phyloP scores from a whole-genome alignment of 805 yeast genomes.

The Saccharomycopsis fibuligera region DNA sequence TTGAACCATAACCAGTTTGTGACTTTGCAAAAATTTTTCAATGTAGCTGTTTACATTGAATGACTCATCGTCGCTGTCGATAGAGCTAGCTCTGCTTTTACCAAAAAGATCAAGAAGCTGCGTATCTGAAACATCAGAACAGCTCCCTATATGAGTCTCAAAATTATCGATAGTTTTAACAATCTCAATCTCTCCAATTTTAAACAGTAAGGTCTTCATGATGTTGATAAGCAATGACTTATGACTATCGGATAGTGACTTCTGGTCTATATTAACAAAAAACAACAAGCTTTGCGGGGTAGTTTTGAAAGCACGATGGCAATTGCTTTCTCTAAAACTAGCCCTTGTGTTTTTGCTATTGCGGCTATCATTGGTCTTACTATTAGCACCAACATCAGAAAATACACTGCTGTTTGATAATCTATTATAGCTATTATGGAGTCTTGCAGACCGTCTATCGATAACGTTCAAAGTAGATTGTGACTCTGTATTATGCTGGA shows the following conservation, averaged over 20 bases:
- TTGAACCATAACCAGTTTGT: not conserved
- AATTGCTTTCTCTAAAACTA: no score
- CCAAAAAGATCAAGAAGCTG: no score
- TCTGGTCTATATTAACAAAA: constrained; percentile 4
- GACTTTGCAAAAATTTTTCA: not conserved
- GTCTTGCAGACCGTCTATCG: constrained; percentile 5
- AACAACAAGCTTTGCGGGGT: constrained; percentile 11
- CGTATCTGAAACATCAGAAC: no score
- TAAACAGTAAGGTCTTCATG: constrained; percentile 10
- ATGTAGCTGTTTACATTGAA: not conserved
- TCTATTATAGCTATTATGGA: no score
- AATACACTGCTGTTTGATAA: no score
- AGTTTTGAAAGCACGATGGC: not conserved
- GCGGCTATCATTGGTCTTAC: no score
- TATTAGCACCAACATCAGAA: no score
- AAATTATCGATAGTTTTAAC: constrained; percentile 6
- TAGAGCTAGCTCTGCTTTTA: not conserved
- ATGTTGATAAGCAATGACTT: constrained; percentile 10
- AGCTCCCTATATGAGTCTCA: no score
- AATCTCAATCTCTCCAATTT: constrained; percentile 12
- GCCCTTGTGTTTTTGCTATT: no score
- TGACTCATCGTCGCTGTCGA: not conserved
- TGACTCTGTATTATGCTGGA: constrained; percentile 10
- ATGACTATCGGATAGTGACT: not conserved
- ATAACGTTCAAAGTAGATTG: constrained; percentile 6